Evolutionary conservation across 2,329 filamentous ascomycete genomes (phyloP).

Genomic region (Penicillium janthinellum): DNA sequence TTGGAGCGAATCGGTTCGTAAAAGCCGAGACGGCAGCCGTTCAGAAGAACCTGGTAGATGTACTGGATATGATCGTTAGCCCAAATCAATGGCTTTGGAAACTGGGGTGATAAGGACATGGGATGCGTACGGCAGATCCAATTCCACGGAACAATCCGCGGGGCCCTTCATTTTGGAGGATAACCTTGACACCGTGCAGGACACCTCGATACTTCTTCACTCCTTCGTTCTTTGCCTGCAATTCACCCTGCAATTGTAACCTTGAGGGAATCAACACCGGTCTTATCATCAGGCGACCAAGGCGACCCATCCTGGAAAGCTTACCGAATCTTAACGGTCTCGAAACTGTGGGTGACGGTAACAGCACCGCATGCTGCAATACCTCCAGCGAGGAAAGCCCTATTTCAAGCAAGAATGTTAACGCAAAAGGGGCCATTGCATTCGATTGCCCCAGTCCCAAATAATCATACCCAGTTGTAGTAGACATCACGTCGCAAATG

Average conservation of each 20-base stretch:
- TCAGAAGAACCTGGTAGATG: conserved; percentile 93
- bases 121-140: conserved; percentile 67
- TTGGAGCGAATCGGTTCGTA: conserved; percentile 88
- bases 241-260: conserved; percentile 93
- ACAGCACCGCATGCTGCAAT: conserved; percentile 97
- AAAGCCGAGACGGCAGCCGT: conserved; percentile 94
- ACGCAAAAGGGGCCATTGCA: conserved; percentile 2
- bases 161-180: conserved; percentile 85
- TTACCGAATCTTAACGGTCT: conserved; percentile 97
- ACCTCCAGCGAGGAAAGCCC: conserved; percentile 92
- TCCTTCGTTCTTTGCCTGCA: conserved; percentile 82
- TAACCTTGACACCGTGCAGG: conserved; percentile 86
- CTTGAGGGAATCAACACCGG: conserved; percentile 47
- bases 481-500: conserved; percentile 50
- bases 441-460: background rate
- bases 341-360: conserved; percentile 95
- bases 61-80: conserved; percentile 56
- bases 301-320: conserved; percentile 20
- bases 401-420: conserved; percentile 29
- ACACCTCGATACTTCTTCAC: conserved; percentile 89
- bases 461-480: conserved; percentile 52
- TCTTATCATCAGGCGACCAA: conserved; percentile 5
- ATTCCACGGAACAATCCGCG: conserved; percentile 85
- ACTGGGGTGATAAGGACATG: background rate
- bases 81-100: background rate